Base-by-base conservation (phyloP, 768 basidiomycete genomes). In the Dentipellis fragilis region DNA sequence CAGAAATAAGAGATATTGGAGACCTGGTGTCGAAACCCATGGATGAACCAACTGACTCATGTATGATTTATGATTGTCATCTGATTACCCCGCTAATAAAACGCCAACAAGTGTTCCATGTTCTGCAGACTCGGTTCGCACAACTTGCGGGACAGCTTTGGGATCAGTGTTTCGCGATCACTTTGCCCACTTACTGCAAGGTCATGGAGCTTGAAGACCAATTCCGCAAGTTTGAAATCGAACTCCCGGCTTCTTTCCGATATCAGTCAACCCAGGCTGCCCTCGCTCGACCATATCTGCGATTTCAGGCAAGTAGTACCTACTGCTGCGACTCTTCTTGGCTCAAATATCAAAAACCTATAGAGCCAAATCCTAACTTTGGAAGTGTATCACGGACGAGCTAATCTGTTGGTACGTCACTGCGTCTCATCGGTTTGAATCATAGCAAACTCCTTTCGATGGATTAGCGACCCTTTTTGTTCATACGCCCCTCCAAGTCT, bases 91-190 rank as follows among this genome's bases (percentile, higher is more conserved):
- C 7, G n/a, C n/a, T n/a, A n/a, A n/a, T n/a, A n/a, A n/a, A n/a
- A n/a, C 21, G 17, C 36, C 12, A 12, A 10, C 40, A 64, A 64
- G 63, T 57, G 16, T 64, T 45, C 52, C 62, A 57, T 36, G 7
- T 64, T 3, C 57, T 56, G 47, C 54, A 59, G n/a, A 47, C 37
- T 22, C 52, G 57, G 37, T 40, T 57, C 17, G n/a, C 45, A 11
- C 52, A 45, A 51, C 35, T 64, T 17, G 17, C 17, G 2, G 63
- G 63, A 2, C 57, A 34, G 10, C 57, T 64, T 35, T 64, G 63
- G 63, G 63, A 64, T 47, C 54, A 56, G 36, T 64, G 63, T 54
- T 64, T 64, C 54, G 22, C 60, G 34, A 47, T 59, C 52, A 46
- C 53, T 6, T n/a, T 57, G 23, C 63, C 63, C 12, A 62, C 63